These are phyloP conservation scores for Beverwykella pulmonaria DNA, from an alignment of 495 filamentous ascomycete genomes.

Conservation along the genomic window DNA sequence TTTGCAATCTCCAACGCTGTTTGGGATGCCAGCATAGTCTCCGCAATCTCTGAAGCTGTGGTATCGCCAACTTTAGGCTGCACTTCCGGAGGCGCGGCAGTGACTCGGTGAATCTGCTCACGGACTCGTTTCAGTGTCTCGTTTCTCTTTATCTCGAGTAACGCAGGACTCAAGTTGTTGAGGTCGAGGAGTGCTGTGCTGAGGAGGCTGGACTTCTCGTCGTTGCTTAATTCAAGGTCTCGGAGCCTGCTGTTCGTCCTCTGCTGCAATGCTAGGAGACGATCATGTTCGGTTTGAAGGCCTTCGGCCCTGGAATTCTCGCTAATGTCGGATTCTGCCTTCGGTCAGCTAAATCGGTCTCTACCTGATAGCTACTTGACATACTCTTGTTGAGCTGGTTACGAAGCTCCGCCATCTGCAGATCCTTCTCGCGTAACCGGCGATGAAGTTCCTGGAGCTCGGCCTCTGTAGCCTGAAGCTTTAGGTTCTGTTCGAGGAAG, in stretches of 20 bases:
- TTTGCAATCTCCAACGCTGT: conserved; percentile 30
- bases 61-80: conserved; percentile 26
- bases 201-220: conserved; percentile 45
- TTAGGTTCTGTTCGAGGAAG: conserved; percentile 38
- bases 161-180: conserved; percentile 42
- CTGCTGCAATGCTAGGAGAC: conserved; percentile 49
- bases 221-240: conserved; percentile 45
- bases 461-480: conserved; percentile 42
- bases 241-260: conserved; percentile 33
- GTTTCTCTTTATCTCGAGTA: conserved; percentile 39
- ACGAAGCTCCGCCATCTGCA: conserved; percentile 42
- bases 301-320: conserved; percentile 21
- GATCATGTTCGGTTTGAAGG: conserved; percentile 31
- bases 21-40: conserved; percentile 23
- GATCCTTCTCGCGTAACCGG: conserved; percentile 33
- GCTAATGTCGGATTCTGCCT: conserved; percentile 26
- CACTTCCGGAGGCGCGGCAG: conserved; percentile 19
- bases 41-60: conserved; percentile 22
- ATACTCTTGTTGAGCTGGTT: conserved; percentile 53
- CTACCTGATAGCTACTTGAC: not conserved
- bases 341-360: conserved; percentile 4
- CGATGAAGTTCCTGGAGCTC: conserved; percentile 31
- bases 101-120: conserved; percentile 36
- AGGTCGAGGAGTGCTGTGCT: conserved; percentile 45
- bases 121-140: conserved; percentile 38